Base-by-base conservation (phyloP, 2,329 filamentous ascomycete species). In the Talaromyces sp. region DNA sequence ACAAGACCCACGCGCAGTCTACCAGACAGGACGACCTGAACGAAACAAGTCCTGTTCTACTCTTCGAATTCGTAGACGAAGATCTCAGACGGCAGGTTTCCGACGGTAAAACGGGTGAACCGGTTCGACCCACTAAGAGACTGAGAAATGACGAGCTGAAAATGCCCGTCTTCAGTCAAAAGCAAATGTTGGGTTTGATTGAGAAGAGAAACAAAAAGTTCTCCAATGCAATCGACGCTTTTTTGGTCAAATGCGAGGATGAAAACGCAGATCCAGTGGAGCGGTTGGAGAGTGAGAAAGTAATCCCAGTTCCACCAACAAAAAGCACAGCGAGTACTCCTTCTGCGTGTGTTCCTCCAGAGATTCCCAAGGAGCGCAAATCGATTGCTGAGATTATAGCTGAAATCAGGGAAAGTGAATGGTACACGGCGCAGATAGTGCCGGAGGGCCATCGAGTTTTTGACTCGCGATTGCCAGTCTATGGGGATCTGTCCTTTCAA, bases 401-500 rank as follows among this genome's bases (percentile, higher is more conserved):
- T 31, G 91, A 97, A 69, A 85, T 99, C 38, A 91, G 91, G 68
- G 83, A 85, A 9, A 84, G 89, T 66, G 82, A 92, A 26, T 96
- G 92, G 90, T 99, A 99, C 69, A 89, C 87, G 4, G 88, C 88
- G 0, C 94, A 99, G 74, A 92, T 99, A 64, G 92, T 97, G 0
- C 91, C 92, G 0, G 90, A 96, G 66, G 94, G 94, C 0, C 92
- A 97, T 77, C 85, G 92, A 35, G 90, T 96, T 0, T 95, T 97
- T 68, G 91, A 96, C 65, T 85, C 90, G 1, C 92, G 96, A 68
- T 85, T 88, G 65, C 81, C 93, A 0, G 83, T 92, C 0, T 92
- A 90, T 68, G 92, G 91, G 1, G 89, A 96, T 48, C 80, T 99
- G 54, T 84, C 89, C 29, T 99, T 97, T 69, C 79, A 88, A 19